phyloP scores from a whole-genome alignment of 257 asterid genomes.

The Capsicum chinense region DNA sequence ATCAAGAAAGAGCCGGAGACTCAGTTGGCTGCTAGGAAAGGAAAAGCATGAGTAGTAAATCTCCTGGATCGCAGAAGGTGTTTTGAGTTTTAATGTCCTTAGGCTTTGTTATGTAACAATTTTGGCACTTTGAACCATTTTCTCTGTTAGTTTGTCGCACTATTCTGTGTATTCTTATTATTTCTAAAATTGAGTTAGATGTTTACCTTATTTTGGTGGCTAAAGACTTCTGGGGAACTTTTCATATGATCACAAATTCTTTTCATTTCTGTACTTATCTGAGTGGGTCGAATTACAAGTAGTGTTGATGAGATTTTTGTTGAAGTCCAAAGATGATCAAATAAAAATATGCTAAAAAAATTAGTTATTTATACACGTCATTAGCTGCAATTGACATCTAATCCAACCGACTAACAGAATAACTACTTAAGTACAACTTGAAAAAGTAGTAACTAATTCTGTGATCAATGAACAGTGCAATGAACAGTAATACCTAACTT shows the following conservation, averaged over 20 bases:
- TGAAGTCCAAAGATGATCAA: background rate
- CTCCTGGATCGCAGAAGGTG: background rate
- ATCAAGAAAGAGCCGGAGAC: constrained; percentile 62
- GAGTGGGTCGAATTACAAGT: background rate
- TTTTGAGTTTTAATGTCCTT: background rate
- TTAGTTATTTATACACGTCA: too few species aligned
- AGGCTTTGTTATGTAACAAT: constrained; percentile 10
- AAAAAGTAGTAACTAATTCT: too few species aligned
- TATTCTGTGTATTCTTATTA: background rate
- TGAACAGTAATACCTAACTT: too few species aligned
- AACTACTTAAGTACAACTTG: too few species aligned
- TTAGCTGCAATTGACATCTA: too few species aligned
- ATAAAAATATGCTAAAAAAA: background rate
- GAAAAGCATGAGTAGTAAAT: background rate
- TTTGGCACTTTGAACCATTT: constrained; percentile 8
- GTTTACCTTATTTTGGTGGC: background rate
- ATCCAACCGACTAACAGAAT: too few species aligned
- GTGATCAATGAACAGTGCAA: too few species aligned
- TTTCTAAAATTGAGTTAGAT: background rate
- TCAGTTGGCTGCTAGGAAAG: constrained; percentile 36
- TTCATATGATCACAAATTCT: background rate
- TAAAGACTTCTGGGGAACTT: background rate
- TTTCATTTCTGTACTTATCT: background rate
- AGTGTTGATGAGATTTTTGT: background rate
- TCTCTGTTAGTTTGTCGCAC: background rate